Conservation (phyloP, 345 rosid genomes). For the Populus ilicifolia region DNA sequence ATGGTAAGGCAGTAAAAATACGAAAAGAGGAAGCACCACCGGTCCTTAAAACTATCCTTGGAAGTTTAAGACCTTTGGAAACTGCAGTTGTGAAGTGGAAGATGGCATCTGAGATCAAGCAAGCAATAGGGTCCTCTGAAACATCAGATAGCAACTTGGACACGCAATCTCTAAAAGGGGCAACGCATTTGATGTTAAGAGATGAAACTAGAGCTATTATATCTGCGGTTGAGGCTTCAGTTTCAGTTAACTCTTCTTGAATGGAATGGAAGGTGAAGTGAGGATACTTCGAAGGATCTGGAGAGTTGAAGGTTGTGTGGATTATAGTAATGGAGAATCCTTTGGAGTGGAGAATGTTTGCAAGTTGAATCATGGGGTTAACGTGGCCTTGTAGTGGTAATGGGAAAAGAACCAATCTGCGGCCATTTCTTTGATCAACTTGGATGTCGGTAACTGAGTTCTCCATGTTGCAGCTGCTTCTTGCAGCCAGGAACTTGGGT, state of each 20-base stretch:
- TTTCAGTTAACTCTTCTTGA: slow-evolving; percentile 16
- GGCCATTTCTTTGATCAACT: slow-evolving; percentile 1
- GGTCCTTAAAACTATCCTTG: slow-evolving; percentile 31
- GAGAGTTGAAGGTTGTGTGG: slow-evolving; percentile 34
- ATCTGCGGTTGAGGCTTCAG: slow-evolving; percentile 14
- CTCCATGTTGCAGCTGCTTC: not conserved
- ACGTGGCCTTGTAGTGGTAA: slow-evolving; percentile 39
- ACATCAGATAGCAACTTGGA: slow-evolving; percentile 13
- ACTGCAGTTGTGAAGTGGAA: slow-evolving; percentile 32
- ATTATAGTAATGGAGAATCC: slow-evolving; percentile 35
- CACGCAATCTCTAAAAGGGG: slow-evolving; percentile 24
- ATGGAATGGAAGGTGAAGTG: slow-evolving; percentile 24
- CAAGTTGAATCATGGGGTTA: slow-evolving; percentile 40
- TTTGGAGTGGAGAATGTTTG: slow-evolving; percentile 29
- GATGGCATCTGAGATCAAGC: slow-evolving; percentile 34
- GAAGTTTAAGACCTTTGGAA: slow-evolving; percentile 21
- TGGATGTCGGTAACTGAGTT: not conserved
- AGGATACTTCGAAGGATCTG: slow-evolving; percentile 25
- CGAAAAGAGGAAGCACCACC: slow-evolving; percentile 29
- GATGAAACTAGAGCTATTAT: slow-evolving; percentile 6
- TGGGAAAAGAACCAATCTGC: slow-evolving; percentile 23
- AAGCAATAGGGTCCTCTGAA: slow-evolving; percentile 22
- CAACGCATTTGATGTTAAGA: slow-evolving; percentile 13
- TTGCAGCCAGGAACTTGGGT: not conserved
- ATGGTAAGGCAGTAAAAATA: slow-evolving; percentile 29